Conservation (phyloP, 257 asterid genomes). For the Solanum raphanifolium region DNA sequence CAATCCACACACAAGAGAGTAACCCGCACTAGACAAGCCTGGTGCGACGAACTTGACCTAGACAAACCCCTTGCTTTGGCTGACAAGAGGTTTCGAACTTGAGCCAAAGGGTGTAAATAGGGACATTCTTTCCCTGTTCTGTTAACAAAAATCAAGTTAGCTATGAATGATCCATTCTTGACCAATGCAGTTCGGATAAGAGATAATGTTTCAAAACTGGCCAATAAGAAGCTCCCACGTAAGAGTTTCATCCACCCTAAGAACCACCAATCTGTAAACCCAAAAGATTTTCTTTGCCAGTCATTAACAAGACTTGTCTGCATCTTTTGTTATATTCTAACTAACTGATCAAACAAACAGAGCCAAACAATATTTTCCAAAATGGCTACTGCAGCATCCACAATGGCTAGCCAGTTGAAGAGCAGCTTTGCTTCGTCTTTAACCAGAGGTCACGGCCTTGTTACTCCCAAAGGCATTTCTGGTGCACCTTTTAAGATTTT, state of each 20-base stretch:
- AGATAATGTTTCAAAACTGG: slow-evolving; percentile 31
- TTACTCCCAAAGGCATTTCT: slow-evolving; percentile 69
- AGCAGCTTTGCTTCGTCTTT: slow-evolving; percentile 49
- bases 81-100: rapidly evolving
- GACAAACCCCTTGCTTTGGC: too few species aligned
- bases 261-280: slow-evolving; percentile 44
- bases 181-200: slow-evolving; percentile 35
- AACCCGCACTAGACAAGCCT: too few species aligned
- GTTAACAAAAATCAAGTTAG: not conserved
- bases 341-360: not conserved
- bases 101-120: rapidly evolving
- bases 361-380: not conserved
- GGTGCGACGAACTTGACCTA: too few species aligned
- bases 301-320: slow-evolving; percentile 1
- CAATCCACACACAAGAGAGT: not conserved
- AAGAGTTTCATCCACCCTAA: not conserved
- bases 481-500: slow-evolving; percentile 58
- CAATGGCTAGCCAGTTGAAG: slow-evolving; percentile 79
- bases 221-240: slow-evolving; percentile 36
- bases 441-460: slow-evolving; percentile 25
- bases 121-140: not conserved
- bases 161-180: not conserved
- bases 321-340: slow-evolving; percentile 6
- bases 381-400: slow-evolving; percentile 77
- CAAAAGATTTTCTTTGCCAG: slow-evolving; percentile 26